phyloP scores from a whole-genome alignment of 2,329 filamentous ascomycete genomes.

The Aaosphaeria pasadenensis region DNA sequence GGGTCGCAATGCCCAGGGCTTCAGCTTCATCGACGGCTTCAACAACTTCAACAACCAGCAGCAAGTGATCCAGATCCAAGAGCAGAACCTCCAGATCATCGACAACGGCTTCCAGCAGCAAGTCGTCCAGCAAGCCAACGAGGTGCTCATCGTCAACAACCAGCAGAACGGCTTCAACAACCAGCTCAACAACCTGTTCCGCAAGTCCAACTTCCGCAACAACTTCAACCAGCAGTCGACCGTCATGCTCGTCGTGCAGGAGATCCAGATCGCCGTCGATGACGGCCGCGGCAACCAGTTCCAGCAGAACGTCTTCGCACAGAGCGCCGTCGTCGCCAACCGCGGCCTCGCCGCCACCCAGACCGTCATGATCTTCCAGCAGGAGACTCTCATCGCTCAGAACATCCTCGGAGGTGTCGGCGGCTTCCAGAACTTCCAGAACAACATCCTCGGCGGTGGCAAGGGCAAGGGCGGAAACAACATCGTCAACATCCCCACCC shows the following conservation, averaged over 20 bases:
- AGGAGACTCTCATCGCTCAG: constrained; percentile 19
- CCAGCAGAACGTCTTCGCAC: constrained; percentile 26
- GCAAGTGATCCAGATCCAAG: constrained; percentile 24
- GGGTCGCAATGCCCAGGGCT: constrained; percentile 15
- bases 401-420: constrained; percentile 17
- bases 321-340: constrained; percentile 26
- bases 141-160: constrained; percentile 27
- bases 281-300: constrained; percentile 20
- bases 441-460: constrained; percentile 4
- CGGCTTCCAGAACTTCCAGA: neutral
- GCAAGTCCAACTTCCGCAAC: constrained; percentile 23
- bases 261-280: constrained; percentile 24
- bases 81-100: constrained; percentile 23
- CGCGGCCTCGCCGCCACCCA: constrained; percentile 18
- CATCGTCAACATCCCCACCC: constrained; percentile 12
- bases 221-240: constrained; percentile 16
- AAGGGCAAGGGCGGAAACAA: constrained; percentile 10
- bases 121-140: constrained; percentile 23
- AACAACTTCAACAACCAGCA: constrained; percentile 28
- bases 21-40: constrained; percentile 31
- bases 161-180: constrained; percentile 27
- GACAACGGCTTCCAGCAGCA: constrained; percentile 21
- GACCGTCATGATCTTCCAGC: constrained; percentile 28
- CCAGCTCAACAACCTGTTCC: constrained; percentile 30
- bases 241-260: constrained; percentile 28